Percentiles rank a stretch among this genome's conserved stretches.
phyloP scores from a whole-genome alignment of 1,284 basidiomycete genomes.

The Entoloma clypeatum region DNA sequence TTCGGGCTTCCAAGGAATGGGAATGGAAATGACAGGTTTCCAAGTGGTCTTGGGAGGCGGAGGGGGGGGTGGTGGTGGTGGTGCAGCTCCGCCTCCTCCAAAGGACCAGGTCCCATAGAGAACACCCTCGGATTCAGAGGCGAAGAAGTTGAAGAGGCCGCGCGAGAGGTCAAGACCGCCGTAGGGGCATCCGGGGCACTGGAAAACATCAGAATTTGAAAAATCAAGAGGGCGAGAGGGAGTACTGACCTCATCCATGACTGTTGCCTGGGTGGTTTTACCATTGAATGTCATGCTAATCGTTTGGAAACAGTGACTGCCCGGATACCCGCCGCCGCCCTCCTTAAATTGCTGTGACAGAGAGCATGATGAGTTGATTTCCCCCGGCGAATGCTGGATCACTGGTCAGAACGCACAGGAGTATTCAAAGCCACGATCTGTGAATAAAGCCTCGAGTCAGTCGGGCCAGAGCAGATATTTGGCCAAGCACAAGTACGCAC shows the following conservation, averaged over 20 bases:
- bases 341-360: too few species aligned
- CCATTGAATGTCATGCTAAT: slow-evolving; percentile 68
- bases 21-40: slow-evolving; percentile 18
- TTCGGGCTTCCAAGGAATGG: slow-evolving; percentile 3
- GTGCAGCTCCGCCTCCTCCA: slow-evolving; percentile 31
- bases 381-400: too few species aligned
- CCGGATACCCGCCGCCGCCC: slow-evolving; percentile 57
- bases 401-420: slow-evolving; percentile 21
- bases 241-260: slow-evolving; percentile 33
- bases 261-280: slow-evolving; percentile 42
- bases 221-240: neutral
- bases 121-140: slow-evolving; percentile 44
- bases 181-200: slow-evolving; percentile 71
- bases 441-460: slow-evolving; percentile 4
- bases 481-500: slow-evolving; percentile 26
- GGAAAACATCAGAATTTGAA: slow-evolving; percentile 1
- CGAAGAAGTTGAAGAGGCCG: slow-evolving; percentile 69
- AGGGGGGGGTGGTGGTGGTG: slow-evolving; percentile 23
- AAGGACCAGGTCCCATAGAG: slow-evolving; percentile 59
- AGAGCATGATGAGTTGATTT: too few species aligned
- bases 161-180: slow-evolving; percentile 77
- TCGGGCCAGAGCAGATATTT: slow-evolving; percentile 1
- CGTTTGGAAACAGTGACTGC: slow-evolving; percentile 56
- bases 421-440: slow-evolving; percentile 40
- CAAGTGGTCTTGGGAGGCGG: slow-evolving; percentile 21